Base-by-base conservation (phyloP, 768 basidiomycete genomes). In the Termitomyces heimii region DNA sequence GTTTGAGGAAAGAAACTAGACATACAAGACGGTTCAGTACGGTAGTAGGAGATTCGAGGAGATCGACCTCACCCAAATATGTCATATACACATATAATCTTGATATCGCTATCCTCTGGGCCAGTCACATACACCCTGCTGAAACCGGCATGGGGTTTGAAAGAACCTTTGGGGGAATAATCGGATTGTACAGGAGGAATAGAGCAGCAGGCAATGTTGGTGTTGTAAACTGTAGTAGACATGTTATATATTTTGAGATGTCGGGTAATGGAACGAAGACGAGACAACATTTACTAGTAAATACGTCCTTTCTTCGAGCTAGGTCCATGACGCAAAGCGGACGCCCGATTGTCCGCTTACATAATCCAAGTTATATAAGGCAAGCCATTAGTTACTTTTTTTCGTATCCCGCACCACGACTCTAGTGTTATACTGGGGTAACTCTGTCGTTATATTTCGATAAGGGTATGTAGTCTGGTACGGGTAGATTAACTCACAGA, bases 1-100 rank as follows among this genome's bases (percentile, higher is more conserved):
- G 83, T 85, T 68, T 84, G 82, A 5, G 83, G 82, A 71, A 78
- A 84, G 72, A 75, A 81, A 14, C 79, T 82, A 54, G 32, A 48
- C 22, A 37, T 14, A n/a, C 26, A 8, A 39, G 6, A 51, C n/a
- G 39, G 9, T 5, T 22, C 8, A 26, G 42, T 44, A 31, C n/a
- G n/a, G 24, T 22, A 22, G 32, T 50, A 18, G 5, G 26, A 43
- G 14, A 5, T 14, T 20, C 49, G 42, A 40, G 26, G 14, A 22
- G 20, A 12, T 26, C 24, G 13, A 13, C 2, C 8, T 52, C 60
- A 83, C 72, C 84, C 85, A 63, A 88, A 86, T 62, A 86, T 85
- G 65, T 86, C 84, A 63, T 75, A 86, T 50, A 84, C 77, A 60
- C 77, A 79, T 51, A 86, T 73, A 39, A 85, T 70, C 16, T 82